Base-by-base conservation (phyloP, 163 green algal species). In the Chloroidium sp. region DNA sequence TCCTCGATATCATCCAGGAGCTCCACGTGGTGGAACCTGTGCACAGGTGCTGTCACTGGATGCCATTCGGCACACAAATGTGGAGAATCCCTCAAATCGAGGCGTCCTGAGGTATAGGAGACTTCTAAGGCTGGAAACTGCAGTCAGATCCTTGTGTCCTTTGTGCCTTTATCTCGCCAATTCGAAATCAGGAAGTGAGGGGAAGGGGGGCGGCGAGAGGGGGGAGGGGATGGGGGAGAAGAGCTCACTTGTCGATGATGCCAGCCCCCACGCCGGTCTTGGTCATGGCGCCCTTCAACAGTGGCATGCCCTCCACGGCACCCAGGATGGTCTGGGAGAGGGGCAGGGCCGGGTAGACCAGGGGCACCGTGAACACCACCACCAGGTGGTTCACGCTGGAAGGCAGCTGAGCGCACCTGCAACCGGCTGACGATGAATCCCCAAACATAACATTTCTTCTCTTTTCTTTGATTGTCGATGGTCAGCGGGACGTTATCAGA, bases 301-400 rank as follows among this genome's bases (percentile, higher is more conserved):
- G 2, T 3, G 80, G 80, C 58, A 83, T 0, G 57, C 12, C 13
- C 3, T 83, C 74, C 10, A 84, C n/a, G 59, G 80, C 77, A 6
- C 60, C 78, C 57, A 89, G 61, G 13, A 84, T 13, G 0, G 6
- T n/a, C 76, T 88, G 81, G 2, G 76, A 75, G 0, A 81, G 59
- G 0, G 84, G 84, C 72, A 89, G 78, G 77, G 85, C 86, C 69
- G 91, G 90, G 62, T 91, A 95, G 59, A 94, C 80, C 4, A 94
- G 58, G 1, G 91, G 91, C 62, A 94, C 87, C 1, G 89, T 90
- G 2, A 85, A 88, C 57, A 93, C 60, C 74, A 92, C 84, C 58
- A 95, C 88, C 72, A 94, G 74, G 75, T 96, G 92, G 57, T 85
- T 86, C 8, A 90, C 81, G 1, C 69, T 83, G 1, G 74, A 72